Percentiles rank a stretch among this genome's conserved stretches.
phyloP scores from a whole-genome alignment of 805 yeast genomes.

The Ogataea populi-albae region DNA sequence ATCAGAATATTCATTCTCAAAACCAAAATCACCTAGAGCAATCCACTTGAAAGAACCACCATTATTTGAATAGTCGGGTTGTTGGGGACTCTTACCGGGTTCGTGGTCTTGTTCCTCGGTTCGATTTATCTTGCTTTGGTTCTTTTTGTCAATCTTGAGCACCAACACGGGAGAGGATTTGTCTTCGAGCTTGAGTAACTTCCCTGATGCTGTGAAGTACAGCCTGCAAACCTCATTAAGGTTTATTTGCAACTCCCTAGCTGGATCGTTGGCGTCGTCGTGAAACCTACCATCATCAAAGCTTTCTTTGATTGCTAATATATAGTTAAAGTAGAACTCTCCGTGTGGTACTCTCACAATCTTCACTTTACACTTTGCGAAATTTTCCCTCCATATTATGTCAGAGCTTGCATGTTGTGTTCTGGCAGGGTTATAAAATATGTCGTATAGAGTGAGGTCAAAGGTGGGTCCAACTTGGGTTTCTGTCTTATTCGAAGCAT shows the following conservation, averaged over 20 bases:
- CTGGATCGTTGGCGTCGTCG: conserved; percentile 48
- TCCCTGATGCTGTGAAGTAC: conserved; percentile 71
- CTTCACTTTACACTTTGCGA: conserved; percentile 50
- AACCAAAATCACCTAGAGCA: conserved; percentile 46
- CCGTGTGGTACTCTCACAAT: conserved; percentile 32
- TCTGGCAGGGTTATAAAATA: conserved; percentile 57
- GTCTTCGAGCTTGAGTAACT: conserved; percentile 58
- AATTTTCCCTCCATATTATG: conserved; percentile 72
- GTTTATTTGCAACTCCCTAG: conserved; percentile 34
- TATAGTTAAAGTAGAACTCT: conserved; percentile 38
- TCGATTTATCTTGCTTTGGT: conserved; percentile 14
- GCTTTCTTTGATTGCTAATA: conserved; percentile 49
- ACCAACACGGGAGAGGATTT: conserved; percentile 64
- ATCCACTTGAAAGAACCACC: too few relatives aligned
- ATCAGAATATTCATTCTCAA: conserved; percentile 6
- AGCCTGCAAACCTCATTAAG: conserved; percentile 45
- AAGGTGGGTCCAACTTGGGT: conserved; percentile 59
- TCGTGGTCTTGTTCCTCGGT: conserved; percentile 9
- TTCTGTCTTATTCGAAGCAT: conserved; percentile 6
- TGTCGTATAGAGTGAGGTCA: conserved; percentile 53
- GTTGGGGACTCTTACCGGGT: too few relatives aligned
- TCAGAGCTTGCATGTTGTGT: conserved; percentile 29
- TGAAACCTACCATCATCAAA: conserved; percentile 74
- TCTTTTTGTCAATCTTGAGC: conserved; percentile 41
- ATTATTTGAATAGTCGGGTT: conserved; percentile 13